A percentile compares a stretch with the other conserved stretches of the same genome.
Conservation (phyloP, 148 eudicot species). For the Fallopia convolvulus region DNA sequence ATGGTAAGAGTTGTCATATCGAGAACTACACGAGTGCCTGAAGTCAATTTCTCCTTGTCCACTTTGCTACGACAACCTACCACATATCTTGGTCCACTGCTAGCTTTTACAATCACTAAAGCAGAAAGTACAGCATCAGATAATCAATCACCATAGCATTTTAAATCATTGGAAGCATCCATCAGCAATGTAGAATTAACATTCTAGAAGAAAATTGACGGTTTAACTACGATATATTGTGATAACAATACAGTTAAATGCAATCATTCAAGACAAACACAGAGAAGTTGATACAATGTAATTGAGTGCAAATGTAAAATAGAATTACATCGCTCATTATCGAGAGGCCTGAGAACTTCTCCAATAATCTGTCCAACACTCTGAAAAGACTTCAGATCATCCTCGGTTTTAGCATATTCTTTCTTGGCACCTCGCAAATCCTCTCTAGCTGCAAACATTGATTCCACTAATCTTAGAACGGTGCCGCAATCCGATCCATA, state of each 20-base stretch:
- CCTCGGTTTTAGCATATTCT: conserved; percentile 90
- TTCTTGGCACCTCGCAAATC: conserved; percentile 60
- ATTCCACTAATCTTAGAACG: neutral
- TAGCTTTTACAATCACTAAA: conserved; percentile 90
- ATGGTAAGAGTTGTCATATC: conserved; percentile 97
- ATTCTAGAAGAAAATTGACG: neutral
- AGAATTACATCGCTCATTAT: conserved; percentile 79
- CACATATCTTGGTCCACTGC: conserved; percentile 97
- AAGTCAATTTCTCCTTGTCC: conserved; percentile 86
- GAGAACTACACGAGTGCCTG: conserved; percentile 95
- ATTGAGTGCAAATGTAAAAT: neutral
- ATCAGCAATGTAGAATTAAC: neutral
- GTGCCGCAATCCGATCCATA: neutral
- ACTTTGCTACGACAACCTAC: conserved; percentile 98
- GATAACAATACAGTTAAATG: neutral
- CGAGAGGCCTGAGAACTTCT: conserved; percentile 95
- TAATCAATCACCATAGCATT: neutral
- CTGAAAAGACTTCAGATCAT: conserved; percentile 95
- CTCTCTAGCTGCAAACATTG: conserved; percentile 51
- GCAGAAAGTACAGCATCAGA: conserved; percentile 7
- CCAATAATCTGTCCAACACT: conserved; percentile 99
- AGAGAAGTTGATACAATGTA: neutral
- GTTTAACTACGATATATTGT: neutral
- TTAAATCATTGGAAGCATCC: neutral
- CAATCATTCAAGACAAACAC: neutral